phyloP scores from a whole-genome alignment of 306 rosid species.

The Sechiopsis laciniata region DNA sequence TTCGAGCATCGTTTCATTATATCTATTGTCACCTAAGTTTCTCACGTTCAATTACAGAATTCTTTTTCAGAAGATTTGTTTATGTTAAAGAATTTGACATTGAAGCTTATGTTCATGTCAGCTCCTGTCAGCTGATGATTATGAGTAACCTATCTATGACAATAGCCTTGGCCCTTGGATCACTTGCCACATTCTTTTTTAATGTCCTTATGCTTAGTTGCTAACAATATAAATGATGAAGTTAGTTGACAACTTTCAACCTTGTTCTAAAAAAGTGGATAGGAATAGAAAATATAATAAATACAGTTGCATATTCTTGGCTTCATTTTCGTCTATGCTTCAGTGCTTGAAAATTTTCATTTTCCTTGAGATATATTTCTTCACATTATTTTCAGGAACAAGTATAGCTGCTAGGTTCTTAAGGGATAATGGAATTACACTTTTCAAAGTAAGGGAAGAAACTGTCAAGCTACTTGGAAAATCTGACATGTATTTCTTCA shows the following conservation, averaged over 20 bases:
- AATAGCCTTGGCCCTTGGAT: neutral
- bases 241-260: neutral
- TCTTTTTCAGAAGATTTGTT: neutral
- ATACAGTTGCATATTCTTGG: neutral
- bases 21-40: slow-evolving; percentile 6
- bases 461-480: slow-evolving; percentile 65
- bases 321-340: neutral
- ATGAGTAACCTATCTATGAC: slow-evolving; percentile 10
- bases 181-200: neutral
- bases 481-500: slow-evolving; percentile 52
- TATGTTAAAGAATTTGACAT: slow-evolving; percentile 13
- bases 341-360: neutral
- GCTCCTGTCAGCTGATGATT: neutral
- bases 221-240: slow-evolving; percentile 41
- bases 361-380: neutral
- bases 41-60: slow-evolving; percentile 13
- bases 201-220: neutral
- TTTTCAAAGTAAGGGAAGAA: slow-evolving; percentile 71
- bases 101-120: slow-evolving; percentile 15
- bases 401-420: slow-evolving; percentile 76
- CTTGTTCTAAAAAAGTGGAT: neutral
- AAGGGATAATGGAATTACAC: slow-evolving; percentile 81
- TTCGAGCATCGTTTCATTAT: neutral
- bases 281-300: neutral
- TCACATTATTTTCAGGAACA: slow-evolving; percentile 52